Evolutionary conservation across 371 early-diverging fungal species (phyloP), one percentile per base, ranked within the genome.

Genomic region (Mortierella sp.): DNA sequence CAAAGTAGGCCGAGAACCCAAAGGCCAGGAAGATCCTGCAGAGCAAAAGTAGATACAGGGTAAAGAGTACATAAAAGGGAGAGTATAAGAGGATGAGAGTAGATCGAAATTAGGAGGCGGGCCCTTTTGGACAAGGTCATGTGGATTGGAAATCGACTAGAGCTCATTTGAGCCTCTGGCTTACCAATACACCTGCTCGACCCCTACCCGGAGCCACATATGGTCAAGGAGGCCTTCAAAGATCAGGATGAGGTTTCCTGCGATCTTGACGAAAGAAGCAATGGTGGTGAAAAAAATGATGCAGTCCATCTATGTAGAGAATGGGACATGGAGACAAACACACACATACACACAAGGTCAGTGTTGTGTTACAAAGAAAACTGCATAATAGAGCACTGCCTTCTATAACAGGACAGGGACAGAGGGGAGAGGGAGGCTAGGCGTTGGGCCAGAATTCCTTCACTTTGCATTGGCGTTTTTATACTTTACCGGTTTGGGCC

Each of bases 401-500:
- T n/a, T 50, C 21, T 50, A n/a, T 7, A n/a, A 50, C 21, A n/a
- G 5, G 16, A 16, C 50, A 14, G 5, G 50, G 50, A 50, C 4
- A 14, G 14, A 14, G 2, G 21, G 50, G 50, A 14, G 50, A n/a
- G 50, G 50, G 46, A 12, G 46, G 16, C 9, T 9, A 46, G 16
- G 46, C 46, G 9, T 46, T 12, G 21, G 37, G 37, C 37, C 9
- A 5, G 37, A 9, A 37, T 37, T 37, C 37, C 37, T 37, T 37
- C 37, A 37, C 37, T 37, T 37, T 37, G 37, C 9, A 37, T 37
- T 37, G 37, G 37, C 37, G 37, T 5, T 37, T 37, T 37, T 37
- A 37, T 37, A 18, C 11, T 72, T 77, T 72, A 77, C 79, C 46
- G 80, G 80, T 44, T 73, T 79, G 11, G 80, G 80, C 37, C 73